Percentiles rank a stretch among this genome's conserved stretches.
phyloP scores from a whole-genome alignment of 2,329 filamentous ascomycete species.

The Allantophomopsis lycopodina region DNA sequence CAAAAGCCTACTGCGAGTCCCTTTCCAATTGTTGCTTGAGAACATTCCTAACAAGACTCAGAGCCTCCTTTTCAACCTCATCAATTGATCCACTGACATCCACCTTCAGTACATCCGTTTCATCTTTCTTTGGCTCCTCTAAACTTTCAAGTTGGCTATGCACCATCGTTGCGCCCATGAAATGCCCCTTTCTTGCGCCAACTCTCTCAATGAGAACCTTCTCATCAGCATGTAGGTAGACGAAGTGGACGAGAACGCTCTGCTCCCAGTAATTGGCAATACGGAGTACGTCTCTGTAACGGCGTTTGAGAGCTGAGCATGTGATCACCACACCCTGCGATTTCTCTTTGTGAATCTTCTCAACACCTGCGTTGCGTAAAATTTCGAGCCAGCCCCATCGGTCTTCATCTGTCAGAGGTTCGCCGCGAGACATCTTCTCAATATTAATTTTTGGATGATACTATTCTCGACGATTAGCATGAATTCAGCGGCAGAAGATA shows the following conservation, averaged over 20 bases:
- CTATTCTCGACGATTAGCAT: slow-evolving; percentile 21
- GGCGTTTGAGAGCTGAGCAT: slow-evolving; percentile 91
- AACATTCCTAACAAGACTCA: slow-evolving; percentile 32
- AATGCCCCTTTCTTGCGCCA: slow-evolving; percentile 63
- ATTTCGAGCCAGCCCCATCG: slow-evolving; percentile 93
- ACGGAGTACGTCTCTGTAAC: slow-evolving; percentile 87
- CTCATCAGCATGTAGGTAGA: slow-evolving; percentile 75
- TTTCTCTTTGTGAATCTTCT: slow-evolving; percentile 27
- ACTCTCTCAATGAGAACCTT: slow-evolving; percentile 66
- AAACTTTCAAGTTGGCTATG: slow-evolving; percentile 79
- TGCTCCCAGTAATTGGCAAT: slow-evolving; percentile 65
- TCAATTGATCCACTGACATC: slow-evolving; percentile 48
- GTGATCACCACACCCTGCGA: slow-evolving; percentile 73
- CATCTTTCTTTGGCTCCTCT: slow-evolving; percentile 64
- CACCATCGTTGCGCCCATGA: slow-evolving; percentile 95
- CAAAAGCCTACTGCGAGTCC: slow-evolving; percentile 2
- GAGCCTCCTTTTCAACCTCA: slow-evolving; percentile 45
- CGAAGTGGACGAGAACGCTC: slow-evolving; percentile 72
- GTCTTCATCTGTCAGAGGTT: slow-evolving; percentile 80
- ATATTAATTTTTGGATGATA: slow-evolving; percentile 70
- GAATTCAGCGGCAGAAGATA: background rate
- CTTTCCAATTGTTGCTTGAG: slow-evolving; percentile 5
- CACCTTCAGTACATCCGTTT: slow-evolving; percentile 58
- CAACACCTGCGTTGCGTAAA: slow-evolving; percentile 55
- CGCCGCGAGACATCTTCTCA: slow-evolving; percentile 79